Base-by-base conservation (phyloP, 257 asterid genomes). In the Primulina eburnea region DNA sequence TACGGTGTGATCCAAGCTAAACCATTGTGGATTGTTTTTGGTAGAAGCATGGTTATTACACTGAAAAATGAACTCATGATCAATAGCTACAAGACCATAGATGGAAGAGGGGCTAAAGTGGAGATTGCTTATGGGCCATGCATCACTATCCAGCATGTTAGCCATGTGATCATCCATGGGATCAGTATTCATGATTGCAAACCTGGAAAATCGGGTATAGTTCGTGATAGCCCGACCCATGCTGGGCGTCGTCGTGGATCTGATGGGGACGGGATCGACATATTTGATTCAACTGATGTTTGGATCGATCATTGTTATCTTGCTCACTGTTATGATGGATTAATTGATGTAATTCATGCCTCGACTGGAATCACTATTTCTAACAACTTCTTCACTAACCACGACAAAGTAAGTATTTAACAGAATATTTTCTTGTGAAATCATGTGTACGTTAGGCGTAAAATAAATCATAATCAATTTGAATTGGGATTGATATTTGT, bases 261-360 rank as follows among this genome's bases (percentile, higher is more conserved):
- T 0, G 97, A 90, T 20, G 97, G 98, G 0, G 97, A 92, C 70
- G 97, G 80, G 11, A 84, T 92, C 20, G 90, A 62, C 35, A 68
- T 92, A 26, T 92, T 85, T 71, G 72, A 30, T 26, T 85, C 97
- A 0, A 20, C 92, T 0, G 67, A 88, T 73, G 4, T 92, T 28
- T 90, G 98, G 97, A 85, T 92, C 28, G 97, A 92, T 20, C 98
- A 90, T 73, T 90, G 96, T 50, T 81, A n/a, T 52, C 91, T 92
- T 60, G 80, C 96, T 0, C 87, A 83, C 1, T 65, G 84, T 38
- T 3, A 64, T 1, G 96, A 88, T 70, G 96, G 98, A 1, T 89
- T 92, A 17, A 90, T 92, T 34, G 98, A 90, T 64, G 89, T 90
- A 2, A 90, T 92, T 50, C 98, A 88, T 74, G 96, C 74, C 33